Evolutionary conservation across 2,329 filamentous ascomycete genomes (phyloP).

Genomic region (Colletotrichum sublineola): DNA sequence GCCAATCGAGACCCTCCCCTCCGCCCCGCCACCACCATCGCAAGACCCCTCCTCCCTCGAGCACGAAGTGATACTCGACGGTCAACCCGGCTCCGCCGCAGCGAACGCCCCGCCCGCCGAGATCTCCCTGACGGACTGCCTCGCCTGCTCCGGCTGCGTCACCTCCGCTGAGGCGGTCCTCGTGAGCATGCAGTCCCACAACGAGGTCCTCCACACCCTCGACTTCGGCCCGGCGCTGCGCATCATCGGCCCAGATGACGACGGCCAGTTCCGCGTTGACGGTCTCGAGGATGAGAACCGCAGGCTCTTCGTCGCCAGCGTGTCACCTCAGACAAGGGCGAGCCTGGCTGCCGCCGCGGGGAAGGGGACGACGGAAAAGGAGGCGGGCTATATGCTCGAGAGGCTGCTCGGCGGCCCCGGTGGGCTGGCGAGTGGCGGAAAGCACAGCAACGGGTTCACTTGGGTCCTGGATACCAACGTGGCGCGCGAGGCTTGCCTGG

Average conservation of each 20-base stretch:
- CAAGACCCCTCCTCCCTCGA: constrained; percentile 54
- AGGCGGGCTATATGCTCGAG: constrained; percentile 86
- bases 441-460: constrained; percentile 81
- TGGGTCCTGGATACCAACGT: constrained; percentile 94
- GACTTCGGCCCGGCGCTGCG: constrained; percentile 72
- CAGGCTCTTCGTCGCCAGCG: constrained; percentile 89
- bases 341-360: constrained; percentile 88
- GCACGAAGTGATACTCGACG: constrained; percentile 95
- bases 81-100: constrained; percentile 70
- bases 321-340: constrained; percentile 91
- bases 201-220: constrained; percentile 87
- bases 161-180: constrained; percentile 98
- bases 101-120: constrained; percentile 78
- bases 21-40: constrained; percentile 61
- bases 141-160: constrained; percentile 97
- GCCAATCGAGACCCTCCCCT: constrained; percentile 90
- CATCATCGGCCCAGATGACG: constrained; percentile 51
- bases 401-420: constrained; percentile 79
- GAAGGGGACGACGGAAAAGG: constrained; percentile 75
- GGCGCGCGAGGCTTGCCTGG: constrained; percentile 85
- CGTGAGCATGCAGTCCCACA: constrained; percentile 92
- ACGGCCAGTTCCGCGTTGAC: constrained; percentile 57
- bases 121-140: constrained; percentile 96
- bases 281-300: constrained; percentile 71
- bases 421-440: constrained; percentile 78